phyloP scores from a whole-genome alignment of 768 basidiomycete genomes.

The Boletus reticulatus region DNA sequence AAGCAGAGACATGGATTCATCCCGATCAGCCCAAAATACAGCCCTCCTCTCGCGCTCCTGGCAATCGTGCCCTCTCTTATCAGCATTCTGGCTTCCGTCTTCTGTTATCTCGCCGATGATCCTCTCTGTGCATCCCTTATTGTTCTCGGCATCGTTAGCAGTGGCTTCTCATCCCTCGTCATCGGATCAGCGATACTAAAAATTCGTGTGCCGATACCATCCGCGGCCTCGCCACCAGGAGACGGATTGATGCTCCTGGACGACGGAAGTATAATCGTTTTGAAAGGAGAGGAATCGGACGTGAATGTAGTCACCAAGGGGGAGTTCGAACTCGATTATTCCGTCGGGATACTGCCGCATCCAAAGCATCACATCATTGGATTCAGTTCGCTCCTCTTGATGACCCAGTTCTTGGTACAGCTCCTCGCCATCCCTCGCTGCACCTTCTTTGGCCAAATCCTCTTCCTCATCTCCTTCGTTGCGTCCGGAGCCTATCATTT shows the following conservation, averaged over 20 bases:
- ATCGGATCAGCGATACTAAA: constrained; percentile 27
- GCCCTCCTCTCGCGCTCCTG: constrained; percentile 6
- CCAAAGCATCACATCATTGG: constrained; percentile 16
- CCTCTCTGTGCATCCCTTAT: constrained; percentile 30
- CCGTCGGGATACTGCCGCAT: constrained; percentile 1
- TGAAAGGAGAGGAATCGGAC: constrained; percentile 28
- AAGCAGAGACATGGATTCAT: constrained; percentile 1
- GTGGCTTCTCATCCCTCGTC: constrained; percentile 27
- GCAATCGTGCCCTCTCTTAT: constrained; percentile 23
- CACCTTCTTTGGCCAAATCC: constrained; percentile 33
- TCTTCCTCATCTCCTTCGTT: constrained; percentile 27
- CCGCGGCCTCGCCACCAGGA: constrained; percentile 23
- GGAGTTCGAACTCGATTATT: constrained; percentile 29
- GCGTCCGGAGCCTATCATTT: constrained; percentile 34
- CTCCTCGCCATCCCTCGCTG: constrained; percentile 30
- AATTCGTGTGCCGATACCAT: constrained; percentile 24
- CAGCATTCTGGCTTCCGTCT: constrained; percentile 20
- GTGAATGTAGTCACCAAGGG: constrained; percentile 33
- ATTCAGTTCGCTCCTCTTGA: constrained; percentile 24
- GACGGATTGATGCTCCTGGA: constrained; percentile 28
- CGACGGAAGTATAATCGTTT: constrained; percentile 22
- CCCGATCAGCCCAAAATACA: constrained; percentile 6
- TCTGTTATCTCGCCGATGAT: constrained; percentile 23
- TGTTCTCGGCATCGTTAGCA: constrained; percentile 29
- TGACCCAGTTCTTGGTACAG: constrained; percentile 29